phyloP scores from a whole-genome alignment of 2,329 filamentous ascomycete species.

The Bipolaris bicolor region DNA sequence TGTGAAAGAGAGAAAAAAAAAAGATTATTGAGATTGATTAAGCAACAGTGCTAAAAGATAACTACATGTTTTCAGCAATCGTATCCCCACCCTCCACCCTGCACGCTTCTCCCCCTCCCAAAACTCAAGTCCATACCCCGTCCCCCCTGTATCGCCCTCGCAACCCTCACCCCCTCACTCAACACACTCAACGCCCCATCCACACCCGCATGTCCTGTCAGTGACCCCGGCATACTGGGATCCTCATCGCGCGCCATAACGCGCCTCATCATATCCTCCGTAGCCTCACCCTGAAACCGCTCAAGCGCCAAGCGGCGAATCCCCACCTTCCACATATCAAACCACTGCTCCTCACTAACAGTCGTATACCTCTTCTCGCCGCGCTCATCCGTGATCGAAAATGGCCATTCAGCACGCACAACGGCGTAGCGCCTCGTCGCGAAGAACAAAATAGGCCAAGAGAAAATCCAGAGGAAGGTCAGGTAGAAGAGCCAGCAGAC shows the following conservation, averaged over 20 bases:
- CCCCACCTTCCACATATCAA: conserved; percentile 66
- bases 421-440: conserved; percentile 72
- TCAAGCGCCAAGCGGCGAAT: conserved; percentile 66
- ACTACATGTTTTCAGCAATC: conserved; percentile 19
- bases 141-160: conserved; percentile 32
- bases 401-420: conserved; percentile 66
- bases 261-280: conserved; percentile 51
- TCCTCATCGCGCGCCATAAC: conserved; percentile 53
- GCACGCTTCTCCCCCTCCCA: conserved; percentile 23
- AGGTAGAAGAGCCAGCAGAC: conserved; percentile 69
- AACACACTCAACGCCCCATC: conserved; percentile 43
- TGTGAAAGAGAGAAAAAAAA: not conserved
- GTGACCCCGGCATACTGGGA: conserved; percentile 40
- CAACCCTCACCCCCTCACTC: conserved; percentile 43
- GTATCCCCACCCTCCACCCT: conserved; percentile 47
- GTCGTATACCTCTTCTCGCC: conserved; percentile 57
- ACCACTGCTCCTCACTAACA: conserved; percentile 62
- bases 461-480: conserved; percentile 70
- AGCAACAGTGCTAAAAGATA: too few relatives aligned
- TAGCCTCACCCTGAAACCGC: conserved; percentile 62
- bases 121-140: conserved; percentile 9
- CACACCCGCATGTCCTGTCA: conserved; percentile 40
- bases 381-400: conserved; percentile 49
- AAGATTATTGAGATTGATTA: too few relatives aligned
- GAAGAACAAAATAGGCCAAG: conserved; percentile 74